Evolutionary conservation across 177 flowering plant genomes (phyloP), one percentile per base, ranked within the genome.

Genomic region (Vitis hybrid): DNA sequence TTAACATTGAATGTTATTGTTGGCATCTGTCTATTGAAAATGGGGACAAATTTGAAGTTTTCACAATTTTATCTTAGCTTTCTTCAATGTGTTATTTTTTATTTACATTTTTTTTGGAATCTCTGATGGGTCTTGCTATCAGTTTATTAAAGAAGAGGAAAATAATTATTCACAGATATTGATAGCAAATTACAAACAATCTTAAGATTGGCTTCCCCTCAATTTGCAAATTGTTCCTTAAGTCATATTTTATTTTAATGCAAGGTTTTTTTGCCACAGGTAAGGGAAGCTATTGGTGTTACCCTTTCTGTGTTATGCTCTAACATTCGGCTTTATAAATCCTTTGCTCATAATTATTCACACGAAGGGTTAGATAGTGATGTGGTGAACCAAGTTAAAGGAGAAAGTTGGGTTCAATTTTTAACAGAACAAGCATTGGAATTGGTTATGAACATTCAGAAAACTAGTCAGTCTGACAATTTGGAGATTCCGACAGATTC

Each of bases 241-340:
- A 24, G 27, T 24, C 27, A 24, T 24, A 24, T 10, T 16, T 3
- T 51, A 46, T 51, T 56, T 48, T 75, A 18, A 75, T 69, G 57
- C 52, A 12, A 40, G 30, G 62, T 68, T 76, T 70, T 6, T 19
- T 52, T 56, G 74, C 60, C 21, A 70, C 84, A 95, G 98, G 98
- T 95, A 49, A 85, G 99, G 79, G 98, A 95, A 86, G 88, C 94
- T 67, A 86, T 93, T 72, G 99, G 96, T 58, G 89, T 95, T 52
- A 81, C 89, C 59, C 94, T 95, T 68, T 91, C 97, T 70, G 87
- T 93, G 56, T 62, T 91, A 68, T 93, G 98, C 84, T 93, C 99
- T 57, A 95, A 95, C 79, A 82, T 93, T 69, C 88, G 88, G 62
- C 94, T 95, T 52, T 62, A 63, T 65, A 64, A 62, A 55, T 83